Percentiles rank a stretch among this genome's conserved stretches.
Conservation (phyloP, 805 yeast species). For the Barnettozyma botsteinii region DNA sequence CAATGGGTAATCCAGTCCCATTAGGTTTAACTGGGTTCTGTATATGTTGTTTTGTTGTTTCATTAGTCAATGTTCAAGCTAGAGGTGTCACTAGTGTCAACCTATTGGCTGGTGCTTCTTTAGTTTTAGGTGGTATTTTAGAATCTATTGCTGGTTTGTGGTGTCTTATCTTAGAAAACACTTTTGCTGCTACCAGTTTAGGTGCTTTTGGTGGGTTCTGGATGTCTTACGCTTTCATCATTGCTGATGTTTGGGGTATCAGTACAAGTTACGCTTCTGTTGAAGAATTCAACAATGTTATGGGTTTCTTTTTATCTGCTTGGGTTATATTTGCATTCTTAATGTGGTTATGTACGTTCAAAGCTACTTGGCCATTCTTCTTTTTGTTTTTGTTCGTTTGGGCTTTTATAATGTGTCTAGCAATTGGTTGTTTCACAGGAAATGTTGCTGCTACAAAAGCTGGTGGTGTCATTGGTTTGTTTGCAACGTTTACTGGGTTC, state of each 20-base stretch:
- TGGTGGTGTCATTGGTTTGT: constrained; percentile 57
- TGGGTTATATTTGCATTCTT: constrained; percentile 62
- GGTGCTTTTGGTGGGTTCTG: constrained; percentile 63
- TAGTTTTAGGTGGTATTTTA: constrained; percentile 68
- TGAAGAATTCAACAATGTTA: constrained; percentile 41
- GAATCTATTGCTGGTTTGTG: constrained; percentile 71
- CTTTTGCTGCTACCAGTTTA: constrained; percentile 60
- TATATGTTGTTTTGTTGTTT: constrained; percentile 47
- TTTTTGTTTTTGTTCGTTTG: constrained; percentile 48
- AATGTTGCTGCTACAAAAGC: constrained; percentile 40
- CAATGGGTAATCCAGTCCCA: constrained; percentile 72
- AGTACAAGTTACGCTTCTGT: constrained; percentile 41
- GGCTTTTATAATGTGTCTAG: constrained; percentile 46
- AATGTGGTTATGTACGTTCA: constrained; percentile 50
- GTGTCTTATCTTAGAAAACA: constrained; percentile 71
- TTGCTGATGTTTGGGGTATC: constrained; percentile 53
- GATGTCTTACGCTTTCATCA: constrained; percentile 67
- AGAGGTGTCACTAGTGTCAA: constrained; percentile 60
- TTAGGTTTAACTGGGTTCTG: constrained; percentile 70
- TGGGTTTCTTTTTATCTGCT: constrained; percentile 55
- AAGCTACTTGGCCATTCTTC: constrained; percentile 55
- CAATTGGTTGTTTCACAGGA: constrained; percentile 47
- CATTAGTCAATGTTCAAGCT: constrained; percentile 57
- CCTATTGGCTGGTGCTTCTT: constrained; percentile 58
- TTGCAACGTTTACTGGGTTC: constrained; percentile 53